Evolutionary conservation across 768 basidiomycete genomes (phyloP).

Genomic region (Naematelia encephala): DNA sequence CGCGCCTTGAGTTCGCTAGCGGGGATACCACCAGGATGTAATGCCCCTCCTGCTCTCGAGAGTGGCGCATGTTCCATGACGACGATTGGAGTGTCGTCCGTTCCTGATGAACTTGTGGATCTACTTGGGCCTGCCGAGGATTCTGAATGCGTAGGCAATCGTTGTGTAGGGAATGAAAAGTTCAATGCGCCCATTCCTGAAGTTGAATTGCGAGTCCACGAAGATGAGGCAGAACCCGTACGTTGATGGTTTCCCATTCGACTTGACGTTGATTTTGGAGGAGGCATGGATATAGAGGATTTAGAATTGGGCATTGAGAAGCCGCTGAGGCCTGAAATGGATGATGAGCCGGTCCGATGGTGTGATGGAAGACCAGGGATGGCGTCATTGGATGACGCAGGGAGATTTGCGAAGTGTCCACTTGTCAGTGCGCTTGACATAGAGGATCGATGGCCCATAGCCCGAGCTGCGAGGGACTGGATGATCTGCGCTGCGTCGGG

Average conservation of each 20-base stretch:
- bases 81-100: conserved; percentile 23
- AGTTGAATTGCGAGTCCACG: conserved; percentile 17
- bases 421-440: conserved; percentile 6
- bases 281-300: background rate
- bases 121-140: conserved; percentile 15
- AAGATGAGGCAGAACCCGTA: conserved; percentile 12
- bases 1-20: conserved; percentile 10
- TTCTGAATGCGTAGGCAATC: conserved; percentile 39
- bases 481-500: conserved; percentile 73
- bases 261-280: background rate
- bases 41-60: conserved; percentile 10
- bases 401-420: background rate
- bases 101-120: conserved; percentile 16
- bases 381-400: background rate
- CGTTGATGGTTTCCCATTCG: conserved; percentile 8
- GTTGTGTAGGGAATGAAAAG: conserved; percentile 14
- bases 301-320: background rate
- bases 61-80: conserved; percentile 24
- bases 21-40: background rate
- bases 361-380: background rate
- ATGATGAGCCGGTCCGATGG: background rate
- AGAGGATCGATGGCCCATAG: conserved; percentile 39
- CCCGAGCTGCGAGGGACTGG: conserved; percentile 49
- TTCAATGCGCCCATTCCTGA: conserved; percentile 21
- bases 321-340: background rate